Percentiles rank a stretch among this genome's conserved stretches.
Conservation (phyloP, 192 early-diverging fungal species). For the Obelidium mucronatum region DNA sequence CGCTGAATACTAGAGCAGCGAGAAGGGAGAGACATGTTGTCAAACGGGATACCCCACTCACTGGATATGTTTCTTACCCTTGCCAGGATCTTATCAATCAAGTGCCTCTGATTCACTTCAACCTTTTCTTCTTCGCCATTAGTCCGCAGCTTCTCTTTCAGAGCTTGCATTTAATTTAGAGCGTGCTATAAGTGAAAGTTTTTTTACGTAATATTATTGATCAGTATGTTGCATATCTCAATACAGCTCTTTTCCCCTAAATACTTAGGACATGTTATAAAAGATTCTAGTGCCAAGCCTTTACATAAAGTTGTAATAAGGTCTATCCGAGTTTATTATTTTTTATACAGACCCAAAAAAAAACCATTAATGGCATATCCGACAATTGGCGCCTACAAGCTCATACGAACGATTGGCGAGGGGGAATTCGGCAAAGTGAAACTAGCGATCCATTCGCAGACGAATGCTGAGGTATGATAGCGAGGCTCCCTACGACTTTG, state of each 20-base stretch:
- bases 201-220: too few relatives aligned
- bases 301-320: too few relatives aligned
- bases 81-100: conserved; percentile 92
- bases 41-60: background rate
- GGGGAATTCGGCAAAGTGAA: conserved; percentile 69
- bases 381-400: conserved; percentile 54
- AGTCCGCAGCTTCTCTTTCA: conserved; percentile 44
- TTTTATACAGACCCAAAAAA: too few relatives aligned
- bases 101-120: conserved; percentile 86
- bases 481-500: background rate
- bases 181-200: too few relatives aligned
- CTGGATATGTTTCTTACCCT: conserved; percentile 33
- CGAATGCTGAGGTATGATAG: conserved; percentile 6
- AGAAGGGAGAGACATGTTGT: background rate
- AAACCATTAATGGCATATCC: background rate
- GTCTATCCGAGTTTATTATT: too few relatives aligned
- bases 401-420: conserved; percentile 56
- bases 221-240: too few relatives aligned
- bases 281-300: too few relatives aligned
- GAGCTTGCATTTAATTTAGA: conserved; percentile 27
- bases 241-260: too few relatives aligned
- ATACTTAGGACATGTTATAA: too few relatives aligned
- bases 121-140: conserved; percentile 65
- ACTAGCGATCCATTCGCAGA: conserved; percentile 37
- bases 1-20: conserved; percentile 69